Base-by-base conservation (phyloP, 805 yeast species). In the Candida ipomoeae region DNA sequence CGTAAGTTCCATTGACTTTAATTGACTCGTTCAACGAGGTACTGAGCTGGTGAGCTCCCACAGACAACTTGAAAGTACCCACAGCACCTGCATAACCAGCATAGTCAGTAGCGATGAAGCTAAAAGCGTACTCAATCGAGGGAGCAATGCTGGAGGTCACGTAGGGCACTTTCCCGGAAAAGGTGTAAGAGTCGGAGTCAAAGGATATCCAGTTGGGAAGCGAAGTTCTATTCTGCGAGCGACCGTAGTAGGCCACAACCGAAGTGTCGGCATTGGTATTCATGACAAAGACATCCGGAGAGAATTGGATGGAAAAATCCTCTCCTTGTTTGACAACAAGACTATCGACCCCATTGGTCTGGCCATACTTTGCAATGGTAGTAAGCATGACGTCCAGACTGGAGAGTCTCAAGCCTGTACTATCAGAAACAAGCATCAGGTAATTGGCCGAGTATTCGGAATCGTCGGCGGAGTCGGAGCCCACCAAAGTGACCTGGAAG, bases 81-180 rank as follows among this genome's bases (percentile, higher is more conserved):
- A 77, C 82, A 3, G 83, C 84, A 15, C 87, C 90, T 1, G 94
- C 71, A 63, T 65, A 90, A 1, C 95, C 96, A 23, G 68, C 67
- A 60, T 82, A 81, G 61, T 90, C 96, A 1, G 96, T 74, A 1
- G 91, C 97, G 50, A 90, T 82, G 57, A 91, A 77, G 40, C 82
- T 75, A 57, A 92, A 82, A 15, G 80, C 77, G 64, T 81, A 94
- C 39, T 74, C 70, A 56, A 81, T 74, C 38, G 96, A 88, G 10
- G 97, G 98, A 0, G 99, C 99, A 58, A 89, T 85, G 15, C 79
- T 76, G 2, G 97, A 87, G 57, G 88, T 85, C 32, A 88, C 88
- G 6, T 85, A 74, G 10, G 99, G 99, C 1, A 96, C 92, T 1
- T 85, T 84, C 32, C 99, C 99, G 40, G 82, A 75, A 67, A 90